Base-by-base conservation (phyloP, 805 yeast species). In the Monosporozyma unispora region DNA sequence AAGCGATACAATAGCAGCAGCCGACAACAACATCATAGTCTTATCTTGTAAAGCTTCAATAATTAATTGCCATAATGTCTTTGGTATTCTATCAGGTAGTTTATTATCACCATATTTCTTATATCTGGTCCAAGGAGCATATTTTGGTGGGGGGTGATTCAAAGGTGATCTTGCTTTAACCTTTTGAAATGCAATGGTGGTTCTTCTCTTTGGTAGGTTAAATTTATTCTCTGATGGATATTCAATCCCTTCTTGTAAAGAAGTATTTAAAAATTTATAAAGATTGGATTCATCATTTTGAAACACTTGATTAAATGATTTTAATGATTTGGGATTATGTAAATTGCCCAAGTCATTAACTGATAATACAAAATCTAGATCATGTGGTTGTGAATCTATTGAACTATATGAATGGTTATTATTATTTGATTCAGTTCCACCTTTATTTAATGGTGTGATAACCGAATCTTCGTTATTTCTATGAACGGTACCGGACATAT, bases 21-120 rank as follows among this genome's bases (percentile, higher is more conserved):
- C 74, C 1, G 87, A 73, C 57, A 93, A 74, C 55, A 95, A 71
- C 49, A 93, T 82, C 66, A 95, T 75, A 19, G 93, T 95, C 66
- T 89, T 87, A 66, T 93, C 99, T 51, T 90, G 82, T 70, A 93
- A 70, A 3, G 97, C 96, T 58, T 85, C 87, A 72, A 77, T 80
- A 56, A 93, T 82, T 39, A 93, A 73, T 51, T 63, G 58, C 43
- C 82, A 69, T 53, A 93, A 82, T 1, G 87, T 73, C 60, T 85
- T 87, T 9, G 83, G 75, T n/a, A 77, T 71, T 56, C 77, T 77
- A 50, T 78, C 82, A 0, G 98, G 98, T 18, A 93, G 65, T 22
- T 60, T 66, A 63, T 93, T 93, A 16, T 65, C 69, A 22, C 96
- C 96, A 64, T 78, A 93, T 5, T 64, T 67, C n/a, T 50, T 33